Percentiles rank a stretch among this genome's conserved stretches.
These are phyloP conservation scores for Aspergillus sp. DNA, from an alignment of 2,329 filamentous ascomycete species.

Conservation along the genomic window DNA sequence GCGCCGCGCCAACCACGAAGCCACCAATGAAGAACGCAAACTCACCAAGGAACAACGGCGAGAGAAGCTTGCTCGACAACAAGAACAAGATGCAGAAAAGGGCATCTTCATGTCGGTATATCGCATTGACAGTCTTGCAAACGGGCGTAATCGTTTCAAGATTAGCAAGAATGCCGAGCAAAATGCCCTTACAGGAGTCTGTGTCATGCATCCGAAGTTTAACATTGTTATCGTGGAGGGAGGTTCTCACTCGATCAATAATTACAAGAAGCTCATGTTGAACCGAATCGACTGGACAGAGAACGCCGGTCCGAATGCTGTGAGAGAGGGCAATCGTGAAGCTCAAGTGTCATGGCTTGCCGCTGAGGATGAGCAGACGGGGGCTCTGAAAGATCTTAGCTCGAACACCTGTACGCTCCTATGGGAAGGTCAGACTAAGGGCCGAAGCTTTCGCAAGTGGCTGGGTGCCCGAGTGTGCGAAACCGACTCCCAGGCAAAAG, in stretches of 20 bases:
- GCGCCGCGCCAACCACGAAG: conserved; percentile 73
- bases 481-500: conserved; percentile 83
- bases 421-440: conserved; percentile 87
- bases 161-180: conserved; percentile 92
- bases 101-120: conserved; percentile 86
- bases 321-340: conserved; percentile 57
- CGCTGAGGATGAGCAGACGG: conserved; percentile 70
- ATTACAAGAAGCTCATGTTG: conserved; percentile 90
- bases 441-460: conserved; percentile 81
- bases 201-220: conserved; percentile 84
- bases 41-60: conserved; percentile 83
- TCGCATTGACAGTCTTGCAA: conserved; percentile 83
- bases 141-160: conserved; percentile 91
- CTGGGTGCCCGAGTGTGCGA: conserved; percentile 81
- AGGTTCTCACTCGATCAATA: conserved; percentile 75
- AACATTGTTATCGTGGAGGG: conserved; percentile 91
- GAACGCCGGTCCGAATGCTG: conserved; percentile 67
- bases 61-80: conserved; percentile 78
- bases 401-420: conserved; percentile 79
- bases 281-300: conserved; percentile 95
- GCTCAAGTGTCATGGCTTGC: conserved; percentile 71
- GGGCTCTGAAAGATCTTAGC: conserved; percentile 76
- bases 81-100: conserved; percentile 82
- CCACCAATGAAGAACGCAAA: conserved; percentile 78
- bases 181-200: conserved; percentile 80